These are phyloP conservation scores for Aristolochia californica DNA, from an alignment of 164 flowering plant genomes.

Conservation along the genomic window DNA sequence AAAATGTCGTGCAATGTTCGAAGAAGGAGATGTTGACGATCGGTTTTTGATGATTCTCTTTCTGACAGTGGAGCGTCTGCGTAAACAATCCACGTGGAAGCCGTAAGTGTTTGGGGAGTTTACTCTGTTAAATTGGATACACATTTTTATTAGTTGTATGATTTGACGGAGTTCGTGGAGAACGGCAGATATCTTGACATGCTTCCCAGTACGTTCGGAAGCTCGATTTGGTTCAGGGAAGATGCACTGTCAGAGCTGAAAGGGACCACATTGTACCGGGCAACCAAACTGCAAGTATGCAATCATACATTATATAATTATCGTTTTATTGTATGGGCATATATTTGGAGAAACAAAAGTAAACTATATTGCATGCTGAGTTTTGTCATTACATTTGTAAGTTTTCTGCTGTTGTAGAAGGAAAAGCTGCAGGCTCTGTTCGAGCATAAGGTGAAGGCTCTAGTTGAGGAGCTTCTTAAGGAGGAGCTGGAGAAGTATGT, in stretches of 20 bases:
- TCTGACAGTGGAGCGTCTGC: constrained; percentile 69
- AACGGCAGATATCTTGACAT: constrained; percentile 71
- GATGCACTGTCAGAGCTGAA: constrained; percentile 73
- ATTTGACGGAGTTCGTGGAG: background rate
- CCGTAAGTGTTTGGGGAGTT: constrained; percentile 45
- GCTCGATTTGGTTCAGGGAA: constrained; percentile 87
- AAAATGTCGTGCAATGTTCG: constrained; percentile 78
- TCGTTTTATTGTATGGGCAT: too few species aligned
- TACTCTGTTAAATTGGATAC: background rate
- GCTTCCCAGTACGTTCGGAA: constrained; percentile 85
- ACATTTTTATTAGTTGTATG: background rate
- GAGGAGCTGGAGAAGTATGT: constrained; percentile 27
- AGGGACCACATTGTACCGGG: constrained; percentile 72
- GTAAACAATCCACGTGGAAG: constrained; percentile 89
- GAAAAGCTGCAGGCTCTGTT: constrained; percentile 51
- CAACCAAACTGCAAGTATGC: constrained; percentile 72
- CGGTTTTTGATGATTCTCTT: constrained; percentile 74
- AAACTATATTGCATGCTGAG: background rate
- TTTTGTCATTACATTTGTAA: background rate
- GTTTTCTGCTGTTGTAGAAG: constrained; percentile 47
- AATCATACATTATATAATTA: background rate
- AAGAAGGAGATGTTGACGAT: constrained; percentile 93
- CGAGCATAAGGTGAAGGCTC: constrained; percentile 61
- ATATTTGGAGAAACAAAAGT: too few species aligned
- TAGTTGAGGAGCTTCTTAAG: constrained; percentile 59